Evolutionary conservation across 257 asterid genomes (phyloP).

Genomic region (Linaria vulgaris): DNA sequence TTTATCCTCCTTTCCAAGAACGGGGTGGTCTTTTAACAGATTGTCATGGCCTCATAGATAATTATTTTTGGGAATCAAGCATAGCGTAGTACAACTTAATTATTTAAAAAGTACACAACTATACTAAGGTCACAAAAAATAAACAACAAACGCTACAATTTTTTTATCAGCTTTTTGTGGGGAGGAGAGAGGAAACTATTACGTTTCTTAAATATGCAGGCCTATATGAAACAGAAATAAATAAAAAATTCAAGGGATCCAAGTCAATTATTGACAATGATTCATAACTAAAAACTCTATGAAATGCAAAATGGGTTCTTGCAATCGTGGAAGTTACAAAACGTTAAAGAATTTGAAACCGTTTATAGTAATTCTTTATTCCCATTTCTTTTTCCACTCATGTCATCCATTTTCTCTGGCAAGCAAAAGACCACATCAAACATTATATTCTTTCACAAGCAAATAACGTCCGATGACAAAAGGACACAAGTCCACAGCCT

Average conservation of each 20-base stretch:
- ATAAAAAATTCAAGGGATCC: no score
- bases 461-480: not conserved
- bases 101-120: no score
- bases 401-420: constrained; percentile 15
- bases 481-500: constrained; percentile 14
- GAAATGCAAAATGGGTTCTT: constrained; percentile 9
- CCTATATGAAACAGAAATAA: no score
- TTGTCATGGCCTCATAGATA: not conserved
- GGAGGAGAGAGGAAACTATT: no score
- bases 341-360: constrained; percentile 20
- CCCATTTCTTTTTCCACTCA: constrained; percentile 15
- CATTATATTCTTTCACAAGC: constrained; percentile 1
- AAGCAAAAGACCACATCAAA: constrained; percentile 25
- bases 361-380: constrained; percentile 5
- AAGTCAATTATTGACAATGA: constrained; percentile 8
- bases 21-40: constrained; percentile 7
- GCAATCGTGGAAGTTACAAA: constrained; percentile 26
- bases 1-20: constrained; percentile 7
- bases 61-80: no score
- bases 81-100: no score
- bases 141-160: no score
- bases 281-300: not conserved
- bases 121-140: no score
- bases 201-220: no score
- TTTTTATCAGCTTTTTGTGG: no score